Conservation (phyloP, 345 rosid genomes). For the Camelina sativa region DNA sequence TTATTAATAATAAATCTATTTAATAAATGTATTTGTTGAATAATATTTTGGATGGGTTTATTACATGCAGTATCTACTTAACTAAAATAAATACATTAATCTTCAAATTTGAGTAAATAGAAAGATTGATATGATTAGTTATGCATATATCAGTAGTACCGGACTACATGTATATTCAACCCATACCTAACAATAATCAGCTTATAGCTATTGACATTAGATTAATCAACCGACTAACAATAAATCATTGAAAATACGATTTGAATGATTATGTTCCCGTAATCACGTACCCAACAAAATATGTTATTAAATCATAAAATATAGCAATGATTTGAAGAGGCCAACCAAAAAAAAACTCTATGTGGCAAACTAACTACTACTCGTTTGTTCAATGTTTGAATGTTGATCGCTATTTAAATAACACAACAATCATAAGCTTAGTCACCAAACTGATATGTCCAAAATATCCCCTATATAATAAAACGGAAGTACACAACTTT, state of each 20-base stretch:
- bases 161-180: background rate
- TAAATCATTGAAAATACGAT: background rate
- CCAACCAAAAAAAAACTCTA: background rate
- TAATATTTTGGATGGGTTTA: background rate
- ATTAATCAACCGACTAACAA: conserved; percentile 18
- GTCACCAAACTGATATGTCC: conserved; percentile 2
- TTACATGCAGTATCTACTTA: no score
- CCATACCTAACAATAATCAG: conserved; percentile 21
- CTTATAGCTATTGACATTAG: conserved; percentile 23
- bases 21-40: no score
- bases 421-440: conserved; percentile 10
- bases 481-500: no score
- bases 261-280: conserved; percentile 19
- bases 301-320: conserved; percentile 1
- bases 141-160: background rate
- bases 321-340: background rate
- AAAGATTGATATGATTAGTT: no score
- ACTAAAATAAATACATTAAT: no score
- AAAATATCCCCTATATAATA: no score
- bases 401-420: background rate
- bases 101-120: no score
- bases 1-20: no score
- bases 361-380: conserved; percentile 14
- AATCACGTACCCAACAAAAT: conserved; percentile 16
- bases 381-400: conserved; percentile 13